phyloP scores from a whole-genome alignment of 139 green algal species.

The Haematococcus sp. region DNA sequence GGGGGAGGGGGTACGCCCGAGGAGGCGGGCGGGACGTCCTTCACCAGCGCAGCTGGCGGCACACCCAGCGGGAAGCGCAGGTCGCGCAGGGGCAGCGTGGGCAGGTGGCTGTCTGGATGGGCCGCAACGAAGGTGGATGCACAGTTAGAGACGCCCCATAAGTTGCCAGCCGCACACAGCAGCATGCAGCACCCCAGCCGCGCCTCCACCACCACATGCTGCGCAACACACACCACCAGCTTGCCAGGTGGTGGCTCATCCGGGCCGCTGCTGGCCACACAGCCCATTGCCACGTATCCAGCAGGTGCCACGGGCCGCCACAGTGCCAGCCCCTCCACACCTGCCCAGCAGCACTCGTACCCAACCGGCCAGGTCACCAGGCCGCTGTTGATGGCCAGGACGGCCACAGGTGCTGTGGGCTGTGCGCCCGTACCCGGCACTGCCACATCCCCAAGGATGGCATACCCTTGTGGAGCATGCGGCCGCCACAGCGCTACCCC shows the following conservation, averaged over 20 bases:
- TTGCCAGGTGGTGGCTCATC: slow-evolving; percentile 29
- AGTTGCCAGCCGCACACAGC: slow-evolving; percentile 37
- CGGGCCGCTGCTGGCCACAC: slow-evolving; percentile 44
- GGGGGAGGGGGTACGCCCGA: slow-evolving; percentile 5
- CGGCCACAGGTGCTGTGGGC: slow-evolving; percentile 36
- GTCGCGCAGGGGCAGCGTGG: slow-evolving; percentile 36
- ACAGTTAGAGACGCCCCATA: slow-evolving; percentile 73
- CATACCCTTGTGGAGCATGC: slow-evolving; percentile 71
- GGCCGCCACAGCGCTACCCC: slow-evolving; percentile 84
- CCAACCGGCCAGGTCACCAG: slow-evolving; percentile 61
- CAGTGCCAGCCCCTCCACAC: slow-evolving; percentile 35
- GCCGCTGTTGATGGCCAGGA: slow-evolving; percentile 77
- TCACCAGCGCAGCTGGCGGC: slow-evolving; percentile 56
- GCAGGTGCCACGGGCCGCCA: slow-evolving; percentile 68
- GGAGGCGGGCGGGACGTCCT: too few species aligned
- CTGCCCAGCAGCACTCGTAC: slow-evolving; percentile 54
- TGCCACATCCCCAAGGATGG: slow-evolving; percentile 69
- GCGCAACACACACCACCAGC: slow-evolving; percentile 47
- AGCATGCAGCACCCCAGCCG: slow-evolving; percentile 57
- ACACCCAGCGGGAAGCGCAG: slow-evolving; percentile 67
- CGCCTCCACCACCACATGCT: slow-evolving; percentile 47
- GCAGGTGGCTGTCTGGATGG: slow-evolving; percentile 16
- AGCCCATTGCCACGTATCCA: slow-evolving; percentile 74
- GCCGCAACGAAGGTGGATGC: slow-evolving; percentile 59
- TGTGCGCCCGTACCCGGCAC: slow-evolving; percentile 28